Evolutionary conservation across 176 grass and related monocot species (phyloP).

Genomic region (sorghum (Sorghum bicolor)): DNA sequence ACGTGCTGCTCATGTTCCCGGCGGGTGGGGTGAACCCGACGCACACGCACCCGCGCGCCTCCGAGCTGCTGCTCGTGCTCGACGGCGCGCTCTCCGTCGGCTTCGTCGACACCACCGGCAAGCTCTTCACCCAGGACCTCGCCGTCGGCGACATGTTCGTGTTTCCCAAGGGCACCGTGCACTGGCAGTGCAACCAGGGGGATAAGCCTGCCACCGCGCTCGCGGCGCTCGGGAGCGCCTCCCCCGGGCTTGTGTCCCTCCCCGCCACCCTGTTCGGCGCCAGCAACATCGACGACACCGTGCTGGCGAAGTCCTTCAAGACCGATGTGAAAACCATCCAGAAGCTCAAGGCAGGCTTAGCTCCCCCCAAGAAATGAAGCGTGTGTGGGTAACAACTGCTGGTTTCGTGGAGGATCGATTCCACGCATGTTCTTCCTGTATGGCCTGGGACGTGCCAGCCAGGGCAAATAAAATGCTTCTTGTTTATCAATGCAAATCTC

Average conservation of each 20-base stretch:
- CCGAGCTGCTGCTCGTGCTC: slow-evolving; percentile 50
- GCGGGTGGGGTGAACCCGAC: slow-evolving; percentile 26
- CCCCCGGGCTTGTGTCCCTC: not conserved
- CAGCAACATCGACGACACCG: not conserved
- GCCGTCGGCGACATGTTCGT: slow-evolving; percentile 38
- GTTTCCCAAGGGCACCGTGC: slow-evolving; percentile 45
- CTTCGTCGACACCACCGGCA: slow-evolving; percentile 30
- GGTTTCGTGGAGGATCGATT: no score
- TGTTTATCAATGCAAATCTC: no score
- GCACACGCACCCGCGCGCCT: slow-evolving; percentile 57
- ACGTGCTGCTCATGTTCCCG: slow-evolving; percentile 27
- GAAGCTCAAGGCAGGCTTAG: slow-evolving; percentile 10
- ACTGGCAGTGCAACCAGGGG: slow-evolving; percentile 36
- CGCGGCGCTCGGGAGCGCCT: slow-evolving; percentile 24
- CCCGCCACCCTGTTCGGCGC: slow-evolving; percentile 35
- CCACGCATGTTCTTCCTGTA: no score
- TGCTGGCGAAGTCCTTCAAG: slow-evolving; percentile 41
- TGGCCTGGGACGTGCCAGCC: no score
- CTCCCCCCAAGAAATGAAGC: no score
- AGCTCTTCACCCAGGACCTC: slow-evolving; percentile 20
- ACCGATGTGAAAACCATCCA: slow-evolving; percentile 20
- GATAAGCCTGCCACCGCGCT: not conserved
- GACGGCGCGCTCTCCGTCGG: slow-evolving; percentile 43
- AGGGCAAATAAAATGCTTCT: no score
- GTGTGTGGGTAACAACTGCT: no score